These are phyloP conservation scores for Bolboschoenus planiculmis DNA, from an alignment of 176 grass and related monocot genomes.

Conservation along the genomic window DNA sequence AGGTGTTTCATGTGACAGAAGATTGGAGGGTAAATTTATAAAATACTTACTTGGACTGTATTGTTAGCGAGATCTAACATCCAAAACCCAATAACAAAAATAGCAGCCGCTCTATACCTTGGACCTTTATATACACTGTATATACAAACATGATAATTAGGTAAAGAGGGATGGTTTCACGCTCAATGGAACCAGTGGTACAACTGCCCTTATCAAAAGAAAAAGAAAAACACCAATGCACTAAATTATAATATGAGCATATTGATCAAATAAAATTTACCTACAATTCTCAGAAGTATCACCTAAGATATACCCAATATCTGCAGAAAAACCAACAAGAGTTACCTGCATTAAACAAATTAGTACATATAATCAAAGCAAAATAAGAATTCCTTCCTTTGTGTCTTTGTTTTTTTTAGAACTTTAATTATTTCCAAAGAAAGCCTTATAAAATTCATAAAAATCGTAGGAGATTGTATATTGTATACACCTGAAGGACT, in stretches of 20 bases:
- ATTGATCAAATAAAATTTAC: conserved; percentile 28
- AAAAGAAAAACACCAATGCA: neutral
- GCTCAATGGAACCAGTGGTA: neutral
- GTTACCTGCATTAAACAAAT: conserved; percentile 67
- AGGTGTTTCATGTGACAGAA: conserved; percentile 1
- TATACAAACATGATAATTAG: conserved; percentile 8
- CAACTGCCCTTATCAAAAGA: neutral
- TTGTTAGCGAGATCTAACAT: conserved; percentile 99
- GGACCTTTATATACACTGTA: conserved; percentile 76
- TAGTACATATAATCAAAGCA: conserved; percentile 14
- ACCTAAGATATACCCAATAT: conserved; percentile 87
- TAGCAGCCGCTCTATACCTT: conserved; percentile 65
- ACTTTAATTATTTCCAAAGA: neutral
- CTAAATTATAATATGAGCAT: neutral
- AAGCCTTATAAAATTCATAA: neutral
- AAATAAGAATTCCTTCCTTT: conserved; percentile 2
- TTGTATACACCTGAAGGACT: neutral
- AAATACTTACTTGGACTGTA: conserved; percentile 80
- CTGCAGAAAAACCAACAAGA: conserved; percentile 99
- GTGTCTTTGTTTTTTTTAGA: neutral
- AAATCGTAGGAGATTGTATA: neutral
- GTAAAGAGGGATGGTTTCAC: neutral
- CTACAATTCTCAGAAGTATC: conserved; percentile 89
- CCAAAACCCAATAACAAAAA: conserved; percentile 96
- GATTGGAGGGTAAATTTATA: conserved; percentile 3